These are phyloP conservation scores for Oemleria cerasiformis DNA, from an alignment of 306 rosid genomes.

Conservation along the genomic window DNA sequence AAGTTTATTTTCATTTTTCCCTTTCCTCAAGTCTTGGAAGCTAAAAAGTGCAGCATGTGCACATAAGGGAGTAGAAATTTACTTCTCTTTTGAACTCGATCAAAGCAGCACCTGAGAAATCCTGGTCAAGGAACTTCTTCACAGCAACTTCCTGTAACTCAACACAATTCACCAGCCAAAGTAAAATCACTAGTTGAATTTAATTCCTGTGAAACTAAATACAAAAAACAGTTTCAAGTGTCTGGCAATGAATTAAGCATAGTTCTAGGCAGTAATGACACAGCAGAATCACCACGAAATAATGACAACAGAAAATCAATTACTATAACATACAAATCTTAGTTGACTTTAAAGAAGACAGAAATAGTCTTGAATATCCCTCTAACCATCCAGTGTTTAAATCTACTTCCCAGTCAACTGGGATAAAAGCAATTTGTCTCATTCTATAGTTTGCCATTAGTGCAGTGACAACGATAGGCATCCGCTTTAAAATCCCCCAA, in stretches of 20 bases:
- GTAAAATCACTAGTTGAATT: background rate
- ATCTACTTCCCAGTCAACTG: background rate
- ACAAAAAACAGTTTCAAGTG: background rate
- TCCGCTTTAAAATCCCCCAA: background rate
- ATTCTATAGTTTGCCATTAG: background rate
- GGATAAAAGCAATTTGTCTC: background rate
- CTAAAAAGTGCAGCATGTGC: conserved; percentile 19
- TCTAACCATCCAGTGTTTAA: background rate
- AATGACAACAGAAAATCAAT: background rate
- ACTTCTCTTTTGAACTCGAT: conserved; percentile 99
- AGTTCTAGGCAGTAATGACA: background rate
- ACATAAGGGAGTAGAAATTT: conserved; percentile 28
- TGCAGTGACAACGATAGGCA: background rate
- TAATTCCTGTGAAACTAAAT: background rate
- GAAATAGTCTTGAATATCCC: background rate
- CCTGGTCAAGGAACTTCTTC: conserved; percentile 98
- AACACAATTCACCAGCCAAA: conserved; percentile 36
- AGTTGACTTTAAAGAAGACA: background rate
- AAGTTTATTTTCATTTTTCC: conserved; percentile 6
- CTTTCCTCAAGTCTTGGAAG: conserved; percentile 14
- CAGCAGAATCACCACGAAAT: background rate
- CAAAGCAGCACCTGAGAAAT: conserved; percentile 97
- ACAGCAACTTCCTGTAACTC: conserved; percentile 94
- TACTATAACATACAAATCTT: background rate
- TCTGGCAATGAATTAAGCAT: background rate